Evolutionary conservation across 2,329 filamentous ascomycete species (phyloP), one percentile per base, ranked within the genome.

Genomic region (Bimuria novae-zelandiae): DNA sequence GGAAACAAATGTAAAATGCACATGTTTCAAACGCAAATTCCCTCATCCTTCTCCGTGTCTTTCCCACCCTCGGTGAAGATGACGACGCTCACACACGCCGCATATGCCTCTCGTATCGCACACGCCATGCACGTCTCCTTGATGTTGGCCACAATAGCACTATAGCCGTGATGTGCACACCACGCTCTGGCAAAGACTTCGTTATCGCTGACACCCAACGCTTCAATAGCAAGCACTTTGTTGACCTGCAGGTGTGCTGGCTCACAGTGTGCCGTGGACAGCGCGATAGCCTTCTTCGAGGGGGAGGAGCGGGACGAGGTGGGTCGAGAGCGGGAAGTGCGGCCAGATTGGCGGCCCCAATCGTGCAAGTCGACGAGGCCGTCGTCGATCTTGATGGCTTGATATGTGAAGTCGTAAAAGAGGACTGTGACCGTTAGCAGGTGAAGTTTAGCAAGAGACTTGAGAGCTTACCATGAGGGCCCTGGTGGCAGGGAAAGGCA

Each of bases 171-270:
- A 63, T 90, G 86, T 50, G 87, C 83, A 69, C 88, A 91, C 89
- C 89, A 92, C 6, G 89, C 88, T 56, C 89, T 78, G 1, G 86
- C 88, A 62, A 92, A 80, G 3, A 90, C 88, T 71, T 91, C 89
- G 60, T 91, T 90, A 70, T 91, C 89, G 43, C 79, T 78, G 19
- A 88, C 87, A 0, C 89, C 89, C 68, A 89, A 86, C 0, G 88
- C 86, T 73, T 91, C 87, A 12, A 91, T 80, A 4, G 88, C 85
- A 7, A 92, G 76, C 3, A 92, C 87, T 61, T 83, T 82, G 60
- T 88, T 87, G 22, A 84, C 63, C 29, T 72, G 68, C 51, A 69
- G 61, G 42, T 71, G 67, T 2, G 70, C 69, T 10, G 57, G 54
- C 16, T 67, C 66, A 12, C 17, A 7, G 6, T 43, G 41, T 7